Conservation (phyloP, 1,284 basidiomycete species). For the Anthracocystis panici-leucophaei region DNA sequence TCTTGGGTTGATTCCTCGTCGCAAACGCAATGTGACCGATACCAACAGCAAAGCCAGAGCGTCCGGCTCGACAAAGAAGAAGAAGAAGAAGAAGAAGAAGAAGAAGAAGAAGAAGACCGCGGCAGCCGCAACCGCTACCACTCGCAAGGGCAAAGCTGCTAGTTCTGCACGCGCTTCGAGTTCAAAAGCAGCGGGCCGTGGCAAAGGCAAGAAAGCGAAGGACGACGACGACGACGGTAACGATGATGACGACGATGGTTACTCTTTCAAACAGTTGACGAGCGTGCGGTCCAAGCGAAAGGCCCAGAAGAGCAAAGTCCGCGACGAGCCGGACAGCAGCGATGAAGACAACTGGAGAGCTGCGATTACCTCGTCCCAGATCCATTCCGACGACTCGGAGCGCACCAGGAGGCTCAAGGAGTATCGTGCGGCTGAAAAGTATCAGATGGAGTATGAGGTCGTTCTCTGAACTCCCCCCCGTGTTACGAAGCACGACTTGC, state of each 20-base stretch:
- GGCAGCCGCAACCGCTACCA: neutral
- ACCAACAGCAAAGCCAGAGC: slow-evolving; percentile 1
- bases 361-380: slow-evolving; percentile 13
- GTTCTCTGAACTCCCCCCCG: slow-evolving; percentile 17
- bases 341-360: slow-evolving; percentile 16
- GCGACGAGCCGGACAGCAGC: neutral
- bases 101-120: slow-evolving; percentile 7
- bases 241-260: neutral
- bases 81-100: no score
- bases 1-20: slow-evolving; percentile 20
- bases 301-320: slow-evolving; percentile 8
- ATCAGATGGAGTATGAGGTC: slow-evolving; percentile 22
- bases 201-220: slow-evolving; percentile 1
- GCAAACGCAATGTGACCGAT: slow-evolving; percentile 3
- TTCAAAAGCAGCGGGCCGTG: neutral
- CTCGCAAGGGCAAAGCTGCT: slow-evolving; percentile 9
- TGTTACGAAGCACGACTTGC: no score
- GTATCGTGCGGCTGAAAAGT: slow-evolving; percentile 24
- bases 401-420: slow-evolving; percentile 33
- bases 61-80: slow-evolving; percentile 4
- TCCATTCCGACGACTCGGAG: slow-evolving; percentile 37
- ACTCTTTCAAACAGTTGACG: neutral
- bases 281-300: slow-evolving; percentile 6
- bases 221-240: slow-evolving; percentile 1
- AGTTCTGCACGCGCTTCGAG: neutral